Base-by-base conservation (phyloP, 768 basidiomycete species). In the Kwoniella mangroviensis region DNA sequence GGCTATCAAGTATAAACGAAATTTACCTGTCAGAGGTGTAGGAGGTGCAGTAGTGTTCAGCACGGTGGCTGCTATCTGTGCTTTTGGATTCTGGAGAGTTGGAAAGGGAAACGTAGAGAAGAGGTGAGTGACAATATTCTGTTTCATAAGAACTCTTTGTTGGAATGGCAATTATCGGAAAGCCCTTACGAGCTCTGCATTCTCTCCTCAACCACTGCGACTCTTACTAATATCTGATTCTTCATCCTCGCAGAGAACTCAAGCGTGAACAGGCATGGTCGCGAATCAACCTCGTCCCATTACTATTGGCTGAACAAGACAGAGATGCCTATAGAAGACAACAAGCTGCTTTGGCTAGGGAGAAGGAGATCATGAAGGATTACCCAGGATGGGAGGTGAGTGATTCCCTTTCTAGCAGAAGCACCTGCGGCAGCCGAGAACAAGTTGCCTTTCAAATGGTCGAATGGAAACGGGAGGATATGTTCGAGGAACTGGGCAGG, bases 261-360 rank as follows among this genome's bases (percentile, higher is more conserved):
- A 86, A 91, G 82, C 88, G 96, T 73, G 96, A 99, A 86, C 91
- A 91, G 84, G 89, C 89, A 43, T 98, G 96, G 96, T 92, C 94
- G 68, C 89, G 96, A 73, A 94, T 99, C 80, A 90, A 98, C 85
- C 88, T 97, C 42, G 90, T 94, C 41, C 97, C 96, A 11, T 83
- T 98, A 67, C 87, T 99, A 56, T 86, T 95, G 75, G 96, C 96
- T 49, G 96, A 99, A 83, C 90, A 90, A 4, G 96, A 99, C 85
- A 90, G 97, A 65, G 93, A 95, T 82, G 86, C 87, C 66, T 94
- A 92, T 85, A 87, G 93, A 70, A 88, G 92, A 49, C 85, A 90
- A 78, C 88, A 90, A 79, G 93, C 92, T n/a, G 89, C 89, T 59
- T 61, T 90, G 64, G 90, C 85, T 28, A 84, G 93, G 56, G 97